These are phyloP conservation scores for Hamamelis virginiana DNA, from an alignment of 164 flowering plant species.

Conservation along the genomic window DNA sequence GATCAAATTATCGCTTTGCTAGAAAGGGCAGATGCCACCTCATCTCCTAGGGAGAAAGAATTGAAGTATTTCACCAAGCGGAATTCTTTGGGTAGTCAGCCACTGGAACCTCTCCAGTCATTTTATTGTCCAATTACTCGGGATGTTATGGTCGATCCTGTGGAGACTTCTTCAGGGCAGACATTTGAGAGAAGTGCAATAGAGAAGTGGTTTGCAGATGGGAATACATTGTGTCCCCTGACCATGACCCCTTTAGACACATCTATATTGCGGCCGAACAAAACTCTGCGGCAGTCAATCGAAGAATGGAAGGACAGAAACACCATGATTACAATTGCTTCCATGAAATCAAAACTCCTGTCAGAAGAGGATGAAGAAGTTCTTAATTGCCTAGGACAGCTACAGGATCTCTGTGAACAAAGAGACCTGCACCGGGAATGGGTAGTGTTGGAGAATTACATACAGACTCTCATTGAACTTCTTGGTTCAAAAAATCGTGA, in stretches of 20 bases:
- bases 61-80: constrained; percentile 44
- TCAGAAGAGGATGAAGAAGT: constrained; percentile 51
- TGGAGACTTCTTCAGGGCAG: constrained; percentile 73
- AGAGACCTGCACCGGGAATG: constrained; percentile 63
- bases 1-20: constrained; percentile 77
- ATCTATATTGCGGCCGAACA: constrained; percentile 57
- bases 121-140: constrained; percentile 66
- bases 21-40: constrained; percentile 65
- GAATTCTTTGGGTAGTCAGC: constrained; percentile 60
- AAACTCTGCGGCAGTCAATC: constrained; percentile 68
- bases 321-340: constrained; percentile 63
- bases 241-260: constrained; percentile 45
- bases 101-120: constrained; percentile 63
- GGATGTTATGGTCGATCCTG: constrained; percentile 78
- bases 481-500: constrained; percentile 45
- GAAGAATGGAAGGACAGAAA: constrained; percentile 86
- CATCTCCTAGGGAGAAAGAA: constrained; percentile 55
- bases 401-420: constrained; percentile 56
- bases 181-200: constrained; percentile 77
- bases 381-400: constrained; percentile 41
- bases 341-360: constrained; percentile 41
- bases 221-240: constrained; percentile 57
- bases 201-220: constrained; percentile 63
- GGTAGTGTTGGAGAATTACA: constrained; percentile 63
- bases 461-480: constrained; percentile 44